Evolutionary conservation across 768 basidiomycete species (phyloP).

Genomic region (Kwoniella dejecticola): DNA sequence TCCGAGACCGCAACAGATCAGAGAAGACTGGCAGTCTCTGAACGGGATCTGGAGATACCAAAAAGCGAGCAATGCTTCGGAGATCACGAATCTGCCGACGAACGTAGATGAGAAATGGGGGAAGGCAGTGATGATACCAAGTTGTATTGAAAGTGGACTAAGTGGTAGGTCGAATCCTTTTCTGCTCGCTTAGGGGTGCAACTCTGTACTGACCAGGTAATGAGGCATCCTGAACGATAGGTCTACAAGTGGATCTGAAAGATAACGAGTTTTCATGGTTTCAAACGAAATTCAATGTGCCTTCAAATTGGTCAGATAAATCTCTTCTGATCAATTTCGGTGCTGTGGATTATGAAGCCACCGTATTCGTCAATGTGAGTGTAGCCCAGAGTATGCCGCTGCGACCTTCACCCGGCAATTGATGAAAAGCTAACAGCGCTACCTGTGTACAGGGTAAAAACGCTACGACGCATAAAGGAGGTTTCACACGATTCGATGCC

Average conservation of each 20-base stretch:
- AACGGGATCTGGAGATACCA: conserved; percentile 35
- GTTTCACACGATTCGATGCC: conserved; percentile 26
- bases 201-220: background rate
- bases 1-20: conserved; percentile 33
- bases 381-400: too few species aligned
- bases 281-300: conserved; percentile 28
- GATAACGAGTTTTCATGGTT: conserved; percentile 28
- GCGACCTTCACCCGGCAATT: too few species aligned
- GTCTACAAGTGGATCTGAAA: conserved; percentile 1
- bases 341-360: conserved; percentile 36
- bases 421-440: too few species aligned
- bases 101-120: conserved; percentile 15
- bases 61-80: conserved; percentile 16
- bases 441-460: conserved; percentile 28
- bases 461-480: conserved; percentile 28
- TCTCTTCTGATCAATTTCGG: conserved; percentile 31
- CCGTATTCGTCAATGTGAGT: conserved; percentile 33
- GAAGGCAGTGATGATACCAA: conserved; percentile 28
- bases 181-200: background rate
- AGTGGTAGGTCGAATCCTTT: conserved; percentile 20
- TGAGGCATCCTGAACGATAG: background rate
- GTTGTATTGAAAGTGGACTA: conserved; percentile 31
- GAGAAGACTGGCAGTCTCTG: conserved; percentile 25
- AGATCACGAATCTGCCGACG: conserved; percentile 13
- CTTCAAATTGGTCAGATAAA: conserved; percentile 26